Percentiles rank a stretch among this genome's conserved stretches.
Conservation (phyloP, 176 grass and related monocot species). For the Rhynchospora pubera region DNA sequence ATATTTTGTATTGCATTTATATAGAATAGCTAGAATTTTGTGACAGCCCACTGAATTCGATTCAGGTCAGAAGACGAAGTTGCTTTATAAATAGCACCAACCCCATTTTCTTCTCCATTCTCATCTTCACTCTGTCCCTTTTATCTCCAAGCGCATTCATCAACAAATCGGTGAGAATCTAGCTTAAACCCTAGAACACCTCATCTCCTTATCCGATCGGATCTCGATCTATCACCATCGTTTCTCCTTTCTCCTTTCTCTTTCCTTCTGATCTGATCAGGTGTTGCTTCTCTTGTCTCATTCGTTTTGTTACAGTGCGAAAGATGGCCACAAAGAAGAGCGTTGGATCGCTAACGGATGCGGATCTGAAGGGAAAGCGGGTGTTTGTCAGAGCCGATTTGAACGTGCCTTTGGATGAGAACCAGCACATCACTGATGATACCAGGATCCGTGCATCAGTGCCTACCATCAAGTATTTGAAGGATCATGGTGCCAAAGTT, state of each 20-base stretch:
- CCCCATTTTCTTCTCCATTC: neutral
- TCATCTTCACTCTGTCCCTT: neutral
- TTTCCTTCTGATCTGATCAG: neutral
- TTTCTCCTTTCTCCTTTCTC: neutral
- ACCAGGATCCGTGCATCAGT: constrained; percentile 78
- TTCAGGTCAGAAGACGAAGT: neutral
- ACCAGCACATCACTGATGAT: constrained; percentile 92
- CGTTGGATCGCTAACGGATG: constrained; percentile 62
- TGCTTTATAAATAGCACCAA: constrained; percentile 12
- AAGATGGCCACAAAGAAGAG: constrained; percentile 89
- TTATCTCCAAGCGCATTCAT: neutral
- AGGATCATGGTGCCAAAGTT: constrained; percentile 69
- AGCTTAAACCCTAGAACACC: neutral
- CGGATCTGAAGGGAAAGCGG: constrained; percentile 75
- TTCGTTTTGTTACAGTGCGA: constrained; percentile 15
- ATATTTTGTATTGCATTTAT: too few species aligned
- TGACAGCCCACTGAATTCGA: neutral
- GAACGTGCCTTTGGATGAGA: constrained; percentile 90
- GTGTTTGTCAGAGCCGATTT: constrained; percentile 91
- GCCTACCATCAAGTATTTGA: constrained; percentile 84
- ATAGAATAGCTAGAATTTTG: neutral
- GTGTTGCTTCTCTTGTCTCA: neutral
- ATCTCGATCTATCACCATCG: neutral
- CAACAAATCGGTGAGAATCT: constrained; percentile 1
- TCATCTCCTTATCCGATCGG: neutral